Conservation (phyloP, 192 early-diverging fungal species). For the Coemansia sp. region DNA sequence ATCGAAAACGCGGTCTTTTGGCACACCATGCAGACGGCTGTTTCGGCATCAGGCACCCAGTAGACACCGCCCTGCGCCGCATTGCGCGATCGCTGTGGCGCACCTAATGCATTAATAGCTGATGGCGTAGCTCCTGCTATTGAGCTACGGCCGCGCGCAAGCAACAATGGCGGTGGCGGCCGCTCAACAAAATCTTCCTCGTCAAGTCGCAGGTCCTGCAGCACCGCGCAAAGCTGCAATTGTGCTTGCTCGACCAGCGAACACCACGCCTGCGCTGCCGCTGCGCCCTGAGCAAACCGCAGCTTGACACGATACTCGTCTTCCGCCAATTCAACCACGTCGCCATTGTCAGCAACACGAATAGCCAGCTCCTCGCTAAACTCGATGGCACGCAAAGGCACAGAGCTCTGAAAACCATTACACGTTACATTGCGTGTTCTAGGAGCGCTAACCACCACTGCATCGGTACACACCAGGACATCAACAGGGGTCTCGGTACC, state of each 20-base stretch:
- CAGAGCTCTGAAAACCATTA: not conserved
- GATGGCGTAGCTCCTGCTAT: constrained; percentile 28
- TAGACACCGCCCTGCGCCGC: constrained; percentile 28
- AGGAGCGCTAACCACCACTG: constrained; percentile 29
- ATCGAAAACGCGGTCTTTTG: constrained; percentile 53
- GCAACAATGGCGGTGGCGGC: constrained; percentile 33
- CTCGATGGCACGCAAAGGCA: constrained; percentile 36
- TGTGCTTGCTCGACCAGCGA: constrained; percentile 27
- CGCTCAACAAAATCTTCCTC: constrained; percentile 52
- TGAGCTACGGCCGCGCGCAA: constrained; percentile 43
- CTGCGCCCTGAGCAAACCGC: constrained; percentile 28
- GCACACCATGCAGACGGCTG: constrained; percentile 56
- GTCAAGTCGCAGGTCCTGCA: constrained; percentile 54
- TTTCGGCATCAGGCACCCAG: constrained; percentile 57
- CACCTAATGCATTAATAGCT: not conserved
- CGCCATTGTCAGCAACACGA: constrained; percentile 13
- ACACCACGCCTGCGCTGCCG: constrained; percentile 25
- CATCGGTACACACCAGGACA: constrained; percentile 44
- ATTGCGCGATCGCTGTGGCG: constrained; percentile 15
- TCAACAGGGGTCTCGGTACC: constrained; percentile 1
- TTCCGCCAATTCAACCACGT: constrained; percentile 9
- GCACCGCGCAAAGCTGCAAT: constrained; percentile 8
- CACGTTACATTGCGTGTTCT: too few relatives aligned
- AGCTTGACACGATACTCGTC: constrained; percentile 4
- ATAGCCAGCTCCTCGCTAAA: constrained; percentile 31